Evolutionary conservation across 2,329 filamentous ascomycete genomes (phyloP).

Genomic region (Fusarium armeniacum): DNA sequence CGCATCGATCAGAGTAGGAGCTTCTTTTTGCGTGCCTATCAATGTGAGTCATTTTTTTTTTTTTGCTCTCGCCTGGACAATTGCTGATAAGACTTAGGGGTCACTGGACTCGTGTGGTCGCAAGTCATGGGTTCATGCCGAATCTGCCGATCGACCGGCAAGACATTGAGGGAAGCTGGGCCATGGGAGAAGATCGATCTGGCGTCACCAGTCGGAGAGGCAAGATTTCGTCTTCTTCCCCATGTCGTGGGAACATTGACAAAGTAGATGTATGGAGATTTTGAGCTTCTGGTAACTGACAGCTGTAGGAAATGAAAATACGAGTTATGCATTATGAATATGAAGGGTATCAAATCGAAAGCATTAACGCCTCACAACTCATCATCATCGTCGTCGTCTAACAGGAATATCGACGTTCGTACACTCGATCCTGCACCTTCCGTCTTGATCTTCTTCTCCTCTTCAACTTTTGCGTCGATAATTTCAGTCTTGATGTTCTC

Average conservation of each 20-base stretch:
- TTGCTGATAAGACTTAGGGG: constrained; percentile 53
- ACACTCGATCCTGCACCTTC: constrained; percentile 45
- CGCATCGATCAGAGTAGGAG: constrained; percentile 54
- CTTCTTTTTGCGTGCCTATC: constrained; percentile 62
- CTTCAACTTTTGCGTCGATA: constrained; percentile 5
- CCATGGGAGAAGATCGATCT: constrained; percentile 66
- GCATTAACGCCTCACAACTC: constrained; percentile 51
- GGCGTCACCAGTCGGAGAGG: constrained; percentile 57
- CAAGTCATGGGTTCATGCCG: constrained; percentile 66
- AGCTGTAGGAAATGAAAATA: not conserved
- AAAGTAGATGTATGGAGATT: constrained; percentile 55
- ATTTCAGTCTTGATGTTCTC: constrained; percentile 17
- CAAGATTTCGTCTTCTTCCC: constrained; percentile 61
- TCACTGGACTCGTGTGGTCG: constrained; percentile 68
- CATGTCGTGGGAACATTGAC: constrained; percentile 67
- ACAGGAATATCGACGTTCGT: constrained; percentile 56
- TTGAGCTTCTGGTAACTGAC: not conserved
- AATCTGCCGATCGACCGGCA: constrained; percentile 63
- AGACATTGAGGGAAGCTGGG: constrained; percentile 63
- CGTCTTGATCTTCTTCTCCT: constrained; percentile 42
- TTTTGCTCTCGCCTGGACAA: not conserved
- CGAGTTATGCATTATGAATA: constrained; percentile 21
- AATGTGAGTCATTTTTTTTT: constrained; percentile 61
- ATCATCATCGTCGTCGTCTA: constrained; percentile 57
- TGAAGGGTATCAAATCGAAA: constrained; percentile 47